Evolutionary conservation across 345 rosid species (phyloP), one percentile per base, ranked within the genome.

Genomic region (Boechera retrofracta): DNA sequence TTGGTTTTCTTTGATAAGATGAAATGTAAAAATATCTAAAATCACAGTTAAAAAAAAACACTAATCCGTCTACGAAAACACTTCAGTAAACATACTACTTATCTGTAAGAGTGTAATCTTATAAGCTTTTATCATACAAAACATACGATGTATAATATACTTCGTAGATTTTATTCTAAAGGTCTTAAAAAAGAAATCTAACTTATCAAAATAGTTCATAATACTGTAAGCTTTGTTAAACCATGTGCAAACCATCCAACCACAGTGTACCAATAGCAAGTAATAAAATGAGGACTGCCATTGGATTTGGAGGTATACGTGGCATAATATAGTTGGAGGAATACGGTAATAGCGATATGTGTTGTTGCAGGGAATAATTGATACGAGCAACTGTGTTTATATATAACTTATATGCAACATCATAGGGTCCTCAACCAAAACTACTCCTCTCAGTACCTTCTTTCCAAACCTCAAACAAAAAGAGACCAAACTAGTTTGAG

Each of bases 331-430:
- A 42, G 18, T 0, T 57, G 51, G 73, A 66, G 49, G 31, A 18
- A 28, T 28, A 66, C 26, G 3, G 15, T 58, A 72, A 24, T 0
- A 15, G 32, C 18, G 39, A 38, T 66, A 51, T 26, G 64, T 31
- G 10, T 39, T 10, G 48, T 32, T 57, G 4, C 77, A 78, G 12
- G 6, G 16, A 72, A 78, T 66, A 59, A 32, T 10, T 56, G 32
- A n/a, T 12, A 49, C 49, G 52, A 12, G 73, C 77, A 42, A 78
- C 9, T 64, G 2, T 64, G 55, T 73, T 73, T 85, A 84, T 87
- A 74, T 81, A 84, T 70, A 78, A 71, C 82, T 77, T 51, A 39
- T 78, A n/a, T 72, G 69, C 81, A 69, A 77, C 77, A 58, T 60
- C 64, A 58, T 15, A 60, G 80, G 64, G 35, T 73, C 56, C 73